A percentile compares a stretch with the other conserved stretches of the same genome.
Evolutionary conservation across 148 eudicot genomes (phyloP).

Genomic region (Heliosperma pusillum): DNA sequence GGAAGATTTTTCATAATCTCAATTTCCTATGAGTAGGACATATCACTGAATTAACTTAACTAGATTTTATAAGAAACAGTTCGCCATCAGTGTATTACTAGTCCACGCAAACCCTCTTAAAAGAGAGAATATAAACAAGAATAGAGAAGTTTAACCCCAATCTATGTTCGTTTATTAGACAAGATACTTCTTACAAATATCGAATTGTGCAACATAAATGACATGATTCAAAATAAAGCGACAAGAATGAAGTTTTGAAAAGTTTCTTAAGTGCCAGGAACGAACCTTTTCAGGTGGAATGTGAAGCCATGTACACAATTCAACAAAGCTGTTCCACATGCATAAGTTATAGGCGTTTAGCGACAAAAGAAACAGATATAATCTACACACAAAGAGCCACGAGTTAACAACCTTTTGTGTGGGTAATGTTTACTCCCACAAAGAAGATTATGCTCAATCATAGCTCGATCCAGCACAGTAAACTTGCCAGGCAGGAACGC

Average conservation of each 20-base stretch:
- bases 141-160: background rate
- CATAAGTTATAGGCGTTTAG: conserved; percentile 2
- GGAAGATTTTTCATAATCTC: background rate
- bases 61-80: background rate
- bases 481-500: conserved; percentile 89
- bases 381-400: background rate
- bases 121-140: background rate
- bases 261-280: background rate
- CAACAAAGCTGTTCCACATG: conserved; percentile 62
- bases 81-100: background rate
- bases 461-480: conserved; percentile 97
- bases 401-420: conserved; percentile 65
- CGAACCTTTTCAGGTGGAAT: conserved; percentile 86
- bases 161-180: background rate
- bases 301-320: conserved; percentile 89
- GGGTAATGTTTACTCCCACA: conserved; percentile 98
- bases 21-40: background rate
- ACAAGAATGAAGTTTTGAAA: background rate
- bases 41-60: background rate
- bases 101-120: background rate
- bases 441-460: conserved; percentile 97
- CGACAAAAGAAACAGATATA: background rate
- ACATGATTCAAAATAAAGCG: background rate
- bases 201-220: background rate
- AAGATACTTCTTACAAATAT: background rate